Evolutionary conservation across 495 filamentous ascomycete genomes (phyloP).

Genomic region (Penicillium simplicissimum): DNA sequence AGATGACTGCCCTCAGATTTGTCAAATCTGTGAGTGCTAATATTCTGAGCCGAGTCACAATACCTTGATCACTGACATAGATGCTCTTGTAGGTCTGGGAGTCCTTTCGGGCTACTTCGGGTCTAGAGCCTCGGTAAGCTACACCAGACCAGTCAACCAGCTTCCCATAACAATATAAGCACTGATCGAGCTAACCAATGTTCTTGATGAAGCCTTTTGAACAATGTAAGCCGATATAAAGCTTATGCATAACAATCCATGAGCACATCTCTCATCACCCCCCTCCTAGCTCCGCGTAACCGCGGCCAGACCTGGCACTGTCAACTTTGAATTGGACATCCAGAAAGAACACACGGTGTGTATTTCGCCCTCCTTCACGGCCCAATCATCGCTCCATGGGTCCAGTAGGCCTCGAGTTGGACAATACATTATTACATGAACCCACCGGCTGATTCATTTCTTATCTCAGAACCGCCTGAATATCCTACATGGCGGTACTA

Average conservation of each 20-base stretch:
- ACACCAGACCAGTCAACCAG: neutral
- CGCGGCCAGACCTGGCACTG: slow-evolving; percentile 71
- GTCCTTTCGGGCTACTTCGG: slow-evolving; percentile 80
- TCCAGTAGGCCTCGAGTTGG: neutral
- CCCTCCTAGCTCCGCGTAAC: slow-evolving; percentile 72
- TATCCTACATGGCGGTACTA: slow-evolving; percentile 91
- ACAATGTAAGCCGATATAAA: slow-evolving; percentile 31
- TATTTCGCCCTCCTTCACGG: neutral
- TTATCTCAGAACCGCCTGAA: slow-evolving; percentile 74
- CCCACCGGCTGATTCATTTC: slow-evolving; percentile 10
- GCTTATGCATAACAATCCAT: neutral
- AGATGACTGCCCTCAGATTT: slow-evolving; percentile 62
- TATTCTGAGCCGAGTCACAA: too few species aligned
- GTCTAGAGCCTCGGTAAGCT: slow-evolving; percentile 79
- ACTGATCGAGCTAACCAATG: neutral
- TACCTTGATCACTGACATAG: neutral
- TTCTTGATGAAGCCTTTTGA: slow-evolving; percentile 35
- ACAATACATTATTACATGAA: neutral
- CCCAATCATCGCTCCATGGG: neutral
- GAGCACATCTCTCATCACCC: slow-evolving; percentile 1
- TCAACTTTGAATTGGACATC: slow-evolving; percentile 86
- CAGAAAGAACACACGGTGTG: slow-evolving; percentile 84
- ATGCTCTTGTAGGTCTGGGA: slow-evolving; percentile 62
- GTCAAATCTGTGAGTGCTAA: slow-evolving; percentile 55
- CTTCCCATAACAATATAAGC: neutral